Evolutionary conservation across 2,329 filamentous ascomycete species (phyloP).

Genomic region (Lecanicillium sp.): DNA sequence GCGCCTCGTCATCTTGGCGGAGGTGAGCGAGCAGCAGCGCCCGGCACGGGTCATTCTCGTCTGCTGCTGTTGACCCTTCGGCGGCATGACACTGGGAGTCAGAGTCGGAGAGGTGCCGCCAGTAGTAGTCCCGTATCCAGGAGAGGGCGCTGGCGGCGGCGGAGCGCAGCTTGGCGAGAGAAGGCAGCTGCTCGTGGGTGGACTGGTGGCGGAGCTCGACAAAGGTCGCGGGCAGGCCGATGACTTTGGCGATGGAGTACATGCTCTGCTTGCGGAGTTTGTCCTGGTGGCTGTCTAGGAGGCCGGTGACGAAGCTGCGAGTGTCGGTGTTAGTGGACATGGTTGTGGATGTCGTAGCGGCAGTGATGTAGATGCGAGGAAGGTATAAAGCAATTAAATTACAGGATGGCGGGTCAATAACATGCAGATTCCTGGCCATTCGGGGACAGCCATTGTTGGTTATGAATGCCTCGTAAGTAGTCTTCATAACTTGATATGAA

Average conservation of each 20-base stretch:
- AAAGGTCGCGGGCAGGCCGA: conserved; percentile 67
- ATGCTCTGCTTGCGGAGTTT: conserved; percentile 62
- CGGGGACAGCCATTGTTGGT: no score
- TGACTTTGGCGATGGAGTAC: conserved; percentile 61
- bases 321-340: no score
- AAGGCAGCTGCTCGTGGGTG: conserved; percentile 81
- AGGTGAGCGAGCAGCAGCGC: conserved; percentile 31
- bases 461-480: no score
- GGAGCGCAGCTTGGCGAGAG: conserved; percentile 62
- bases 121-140: conserved; percentile 91
- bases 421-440: no score
- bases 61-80: no score
- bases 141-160: conserved; percentile 62
- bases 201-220: conserved; percentile 86
- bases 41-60: conserved; percentile 23
- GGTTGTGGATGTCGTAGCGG: no score
- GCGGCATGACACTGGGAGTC: no score
- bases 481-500: no score
- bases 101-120: conserved; percentile 43
- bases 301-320: conserved; percentile 67
- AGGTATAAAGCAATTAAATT: neutral
- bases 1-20: conserved; percentile 22
- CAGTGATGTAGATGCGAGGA: neutral
- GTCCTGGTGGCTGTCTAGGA: conserved; percentile 66
- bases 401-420: no score